Evolutionary conservation across 1,284 basidiomycete genomes (phyloP).

Genomic region (Neolentinus lepideus): DNA sequence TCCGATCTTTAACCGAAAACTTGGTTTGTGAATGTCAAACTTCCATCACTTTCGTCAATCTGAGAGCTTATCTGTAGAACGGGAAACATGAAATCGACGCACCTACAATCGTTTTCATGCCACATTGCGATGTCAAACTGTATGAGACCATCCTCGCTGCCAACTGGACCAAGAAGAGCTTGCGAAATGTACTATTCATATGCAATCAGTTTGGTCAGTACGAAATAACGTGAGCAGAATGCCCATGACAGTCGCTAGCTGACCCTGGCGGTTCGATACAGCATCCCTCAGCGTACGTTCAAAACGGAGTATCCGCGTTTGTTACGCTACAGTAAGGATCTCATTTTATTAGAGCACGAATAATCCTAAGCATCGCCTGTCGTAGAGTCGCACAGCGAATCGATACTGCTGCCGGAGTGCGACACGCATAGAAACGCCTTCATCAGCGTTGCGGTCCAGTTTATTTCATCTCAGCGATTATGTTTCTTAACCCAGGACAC

Average conservation of each 20-base stretch:
- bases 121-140: conserved; percentile 64
- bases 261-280: conserved; percentile 12
- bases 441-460: not conserved
- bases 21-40: conserved; percentile 33
- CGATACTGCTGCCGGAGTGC: not conserved
- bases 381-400: not conserved
- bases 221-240: conserved; percentile 38
- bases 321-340: conserved; percentile 26
- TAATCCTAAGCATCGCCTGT: not conserved
- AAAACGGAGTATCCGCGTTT: conserved; percentile 26
- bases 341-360: not conserved
- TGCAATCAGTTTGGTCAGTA: conserved; percentile 40
- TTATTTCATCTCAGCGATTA: not conserved
- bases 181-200: conserved; percentile 33
- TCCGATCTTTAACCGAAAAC: conserved; percentile 43
- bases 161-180: conserved; percentile 43
- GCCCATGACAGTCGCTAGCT: conserved; percentile 5
- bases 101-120: conserved; percentile 67
- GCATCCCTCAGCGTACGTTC: conserved; percentile 26
- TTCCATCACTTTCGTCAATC: not conserved
- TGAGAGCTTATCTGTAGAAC: conserved; percentile 14
- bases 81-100: conserved; percentile 20
- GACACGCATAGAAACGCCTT: not conserved
- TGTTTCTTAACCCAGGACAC: not conserved
- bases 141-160: conserved; percentile 58